phyloP scores from a whole-genome alignment of 208 protist genomes.

The Trypanosoma vivax region DNA sequence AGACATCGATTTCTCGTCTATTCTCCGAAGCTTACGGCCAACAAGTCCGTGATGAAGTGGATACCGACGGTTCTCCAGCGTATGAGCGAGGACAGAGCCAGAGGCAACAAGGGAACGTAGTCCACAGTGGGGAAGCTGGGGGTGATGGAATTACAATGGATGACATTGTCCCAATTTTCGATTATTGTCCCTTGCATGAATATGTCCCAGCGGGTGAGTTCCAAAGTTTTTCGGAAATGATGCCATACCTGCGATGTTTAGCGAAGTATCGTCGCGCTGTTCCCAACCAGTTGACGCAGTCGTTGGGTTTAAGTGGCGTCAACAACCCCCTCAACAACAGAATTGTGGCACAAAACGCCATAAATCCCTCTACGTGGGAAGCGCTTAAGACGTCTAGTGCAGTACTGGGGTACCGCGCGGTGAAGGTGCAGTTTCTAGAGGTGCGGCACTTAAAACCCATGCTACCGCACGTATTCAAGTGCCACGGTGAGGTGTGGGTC shows the following conservation, averaged over 20 bases:
- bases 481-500: slow-evolving; percentile 73
- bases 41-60: slow-evolving; percentile 21
- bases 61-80: too few relatives aligned
- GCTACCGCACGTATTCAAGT: slow-evolving; percentile 58
- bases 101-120: slow-evolving; percentile 1
- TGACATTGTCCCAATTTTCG: slow-evolving; percentile 39
- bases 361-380: slow-evolving; percentile 20
- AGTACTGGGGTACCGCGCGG: slow-evolving; percentile 29
- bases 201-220: slow-evolving; percentile 38
- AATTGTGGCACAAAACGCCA: slow-evolving; percentile 6
- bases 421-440: slow-evolving; percentile 59
- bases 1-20: slow-evolving; percentile 27
- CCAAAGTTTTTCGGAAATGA: slow-evolving; percentile 27
- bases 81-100: neutral
- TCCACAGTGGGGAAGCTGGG: neutral
- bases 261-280: slow-evolving; percentile 4
- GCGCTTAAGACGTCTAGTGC: slow-evolving; percentile 21
- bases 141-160: slow-evolving; percentile 15
- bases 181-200: slow-evolving; percentile 51
- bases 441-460: slow-evolving; percentile 43
- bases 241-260: slow-evolving; percentile 53
- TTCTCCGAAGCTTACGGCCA: slow-evolving; percentile 36
- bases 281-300: too few relatives aligned
- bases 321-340: slow-evolving; percentile 2
- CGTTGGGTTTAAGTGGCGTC: too few relatives aligned